Evolutionary conservation across 2,329 filamentous ascomycete genomes (phyloP), one percentile per base, ranked within the genome.

Genomic region (Aspergillus sp.): DNA sequence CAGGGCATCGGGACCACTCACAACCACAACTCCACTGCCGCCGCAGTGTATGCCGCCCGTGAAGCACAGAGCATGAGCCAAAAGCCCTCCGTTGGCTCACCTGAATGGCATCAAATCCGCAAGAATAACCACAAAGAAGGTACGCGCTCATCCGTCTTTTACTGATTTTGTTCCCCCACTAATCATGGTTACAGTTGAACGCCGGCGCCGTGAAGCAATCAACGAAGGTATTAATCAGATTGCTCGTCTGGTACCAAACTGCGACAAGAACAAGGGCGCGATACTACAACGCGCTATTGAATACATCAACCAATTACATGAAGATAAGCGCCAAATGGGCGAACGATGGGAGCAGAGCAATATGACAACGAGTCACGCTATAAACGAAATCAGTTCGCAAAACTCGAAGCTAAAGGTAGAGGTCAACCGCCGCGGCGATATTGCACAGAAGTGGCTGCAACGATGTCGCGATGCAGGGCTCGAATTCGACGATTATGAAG

Each of bases 101-200:
- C 96, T 54, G 93, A 98, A 75, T 99, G 95, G 95, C 95, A 99
- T 75, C 96, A 96, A 74, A 88, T 96, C 68, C 87, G 95, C 61
- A 95, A 96, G 73, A 93, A 98, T 70, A 99, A 98, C 64, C 95
- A 99, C 79, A 99, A 99, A 84, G 93, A 98, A 83, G 95, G 93
- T 95, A 77, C 70, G 84, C 47, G 21, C 11, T 7, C 15, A 14
- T 6, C 11, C 14, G 24, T 15, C 7, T 33, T 33, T 14, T 41
- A 49, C 14, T 17, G 53, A 9, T 19, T 66, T 72, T n/a, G 4
- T 15, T 17, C 17, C 3, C 19, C 3, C 35, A 12, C 75, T 65
- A 59, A 65, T 48, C 3, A 65, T 67, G 5, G 39, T 37, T 46
- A 14, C 55, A 98, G 95, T 99, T 61, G 95, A 99, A 78, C 91